Evolutionary conservation across 352 stramenopile species (phyloP).

Genomic region (Phytophthora lateralis): DNA sequence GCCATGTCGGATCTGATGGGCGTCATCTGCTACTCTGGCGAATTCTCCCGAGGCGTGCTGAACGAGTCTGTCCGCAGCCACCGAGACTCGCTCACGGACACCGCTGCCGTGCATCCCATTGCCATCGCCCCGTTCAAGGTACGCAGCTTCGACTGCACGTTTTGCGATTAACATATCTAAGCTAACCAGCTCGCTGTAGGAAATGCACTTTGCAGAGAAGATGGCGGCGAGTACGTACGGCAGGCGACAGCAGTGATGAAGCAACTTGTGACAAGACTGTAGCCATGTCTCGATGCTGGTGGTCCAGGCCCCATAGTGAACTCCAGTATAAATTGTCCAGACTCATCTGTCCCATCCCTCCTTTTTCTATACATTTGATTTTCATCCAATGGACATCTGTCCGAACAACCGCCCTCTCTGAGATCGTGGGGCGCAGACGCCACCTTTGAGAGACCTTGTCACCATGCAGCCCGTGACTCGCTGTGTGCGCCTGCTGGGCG

Average conservation of each 20-base stretch:
- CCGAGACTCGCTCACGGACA: constrained; percentile 31
- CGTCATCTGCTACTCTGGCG: constrained; percentile 62
- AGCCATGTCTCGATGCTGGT: constrained; percentile 27
- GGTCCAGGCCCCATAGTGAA: constrained; percentile 16
- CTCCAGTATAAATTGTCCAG: constrained; percentile 9
- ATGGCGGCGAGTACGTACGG: constrained; percentile 60
- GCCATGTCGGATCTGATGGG: constrained; percentile 49
- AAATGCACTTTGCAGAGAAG: constrained; percentile 78
- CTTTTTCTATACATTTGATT: constrained; percentile 4
- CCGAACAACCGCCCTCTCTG: neutral
- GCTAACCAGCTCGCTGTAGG: constrained; percentile 30
- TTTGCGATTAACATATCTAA: neutral
- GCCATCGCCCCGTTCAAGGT: constrained; percentile 53
- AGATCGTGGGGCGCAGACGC: constrained; percentile 30
- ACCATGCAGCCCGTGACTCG: constrained; percentile 37
- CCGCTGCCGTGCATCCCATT: constrained; percentile 65
- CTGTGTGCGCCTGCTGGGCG: constrained; percentile 36
- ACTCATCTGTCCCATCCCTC: neutral
- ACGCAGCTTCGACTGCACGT: neutral
- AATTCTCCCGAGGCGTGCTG: constrained; percentile 48
- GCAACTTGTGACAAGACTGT: constrained; percentile 9
- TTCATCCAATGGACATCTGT: constrained; percentile 25
- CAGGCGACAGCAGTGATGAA: constrained; percentile 34
- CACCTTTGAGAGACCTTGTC: constrained; percentile 18
- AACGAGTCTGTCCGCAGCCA: constrained; percentile 61